These are phyloP conservation scores for Digitaria exilis DNA, from an alignment of 202 grass and related monocot genomes.

Conservation along the genomic window DNA sequence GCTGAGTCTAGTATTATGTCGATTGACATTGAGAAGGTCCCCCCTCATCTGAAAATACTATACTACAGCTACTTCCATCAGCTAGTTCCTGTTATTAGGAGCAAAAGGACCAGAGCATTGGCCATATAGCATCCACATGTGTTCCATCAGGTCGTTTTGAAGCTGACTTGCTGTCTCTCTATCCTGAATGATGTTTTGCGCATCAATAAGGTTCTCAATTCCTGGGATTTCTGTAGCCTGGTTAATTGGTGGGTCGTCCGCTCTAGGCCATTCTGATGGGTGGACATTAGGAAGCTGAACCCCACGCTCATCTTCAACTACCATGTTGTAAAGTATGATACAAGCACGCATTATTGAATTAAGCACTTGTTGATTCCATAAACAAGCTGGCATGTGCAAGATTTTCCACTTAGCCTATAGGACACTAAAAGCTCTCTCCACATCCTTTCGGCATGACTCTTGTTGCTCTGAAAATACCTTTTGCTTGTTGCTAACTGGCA, in stretches of 20 bases:
- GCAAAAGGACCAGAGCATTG: background rate
- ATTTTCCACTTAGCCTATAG: background rate
- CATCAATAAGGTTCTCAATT: background rate
- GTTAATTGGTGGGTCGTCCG: background rate
- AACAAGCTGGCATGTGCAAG: background rate
- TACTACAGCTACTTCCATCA: background rate
- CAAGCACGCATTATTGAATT: background rate
- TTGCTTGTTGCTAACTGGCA: no score
- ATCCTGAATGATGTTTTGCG: background rate
- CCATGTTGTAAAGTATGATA: background rate
- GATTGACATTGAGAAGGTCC: background rate
- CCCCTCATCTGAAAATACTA: background rate
- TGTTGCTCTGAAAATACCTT: background rate
- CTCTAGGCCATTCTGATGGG: background rate
- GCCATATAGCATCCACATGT: background rate
- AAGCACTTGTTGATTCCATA: background rate
- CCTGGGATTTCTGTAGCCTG: background rate
- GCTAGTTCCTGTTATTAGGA: background rate
- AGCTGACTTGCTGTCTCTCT: background rate
- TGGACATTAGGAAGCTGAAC: background rate
- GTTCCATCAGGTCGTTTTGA: constrained; percentile 11
- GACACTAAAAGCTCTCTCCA: background rate
- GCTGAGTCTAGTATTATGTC: background rate
- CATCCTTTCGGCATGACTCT: background rate
- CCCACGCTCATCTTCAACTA: background rate